Conservation (phyloP, 1,284 basidiomycete species). For the Cutaneotrichosporon sp. region DNA sequence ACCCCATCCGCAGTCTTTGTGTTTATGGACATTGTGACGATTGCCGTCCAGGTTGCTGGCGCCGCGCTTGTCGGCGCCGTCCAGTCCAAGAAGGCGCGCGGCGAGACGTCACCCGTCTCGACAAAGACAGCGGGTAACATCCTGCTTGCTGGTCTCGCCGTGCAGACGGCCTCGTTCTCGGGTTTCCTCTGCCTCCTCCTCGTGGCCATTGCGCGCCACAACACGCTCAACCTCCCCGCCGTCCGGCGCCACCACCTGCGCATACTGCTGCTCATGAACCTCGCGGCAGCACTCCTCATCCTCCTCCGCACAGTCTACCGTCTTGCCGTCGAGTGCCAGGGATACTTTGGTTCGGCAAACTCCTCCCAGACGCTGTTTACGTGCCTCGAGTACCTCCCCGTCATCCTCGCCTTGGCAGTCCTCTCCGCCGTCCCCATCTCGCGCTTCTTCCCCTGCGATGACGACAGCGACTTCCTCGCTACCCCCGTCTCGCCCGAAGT, state of each 20-base stretch:
- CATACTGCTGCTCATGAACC: constrained; percentile 5
- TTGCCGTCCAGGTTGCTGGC: constrained; percentile 46
- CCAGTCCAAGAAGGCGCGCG: constrained; percentile 31
- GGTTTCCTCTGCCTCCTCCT: constrained; percentile 5
- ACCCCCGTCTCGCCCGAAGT: too few species aligned
- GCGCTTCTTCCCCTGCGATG: constrained; percentile 10
- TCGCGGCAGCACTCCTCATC: constrained; percentile 18
- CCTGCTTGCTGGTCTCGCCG: constrained; percentile 45
- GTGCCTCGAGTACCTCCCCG: constrained; percentile 51
- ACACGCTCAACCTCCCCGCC: background rate
- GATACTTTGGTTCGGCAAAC: constrained; percentile 43
- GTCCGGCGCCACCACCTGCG: background rate
- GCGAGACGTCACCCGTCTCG: constrained; percentile 28
- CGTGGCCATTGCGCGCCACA: constrained; percentile 3
- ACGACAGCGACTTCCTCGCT: background rate
- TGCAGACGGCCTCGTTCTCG: constrained; percentile 24
- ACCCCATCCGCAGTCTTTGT: constrained; percentile 39
- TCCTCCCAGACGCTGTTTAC: constrained; percentile 44
- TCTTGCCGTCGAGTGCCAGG: constrained; percentile 48
- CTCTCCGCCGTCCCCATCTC: constrained; percentile 29
- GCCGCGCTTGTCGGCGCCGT: constrained; percentile 49
- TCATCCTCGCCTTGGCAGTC: constrained; percentile 41
- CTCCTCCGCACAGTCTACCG: constrained; percentile 47
- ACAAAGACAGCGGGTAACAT: constrained; percentile 47
- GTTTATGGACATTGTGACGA: constrained; percentile 37